These are phyloP conservation scores for Venturia carpophila DNA, from an alignment of 2,329 filamentous ascomycete species.

Conservation along the genomic window DNA sequence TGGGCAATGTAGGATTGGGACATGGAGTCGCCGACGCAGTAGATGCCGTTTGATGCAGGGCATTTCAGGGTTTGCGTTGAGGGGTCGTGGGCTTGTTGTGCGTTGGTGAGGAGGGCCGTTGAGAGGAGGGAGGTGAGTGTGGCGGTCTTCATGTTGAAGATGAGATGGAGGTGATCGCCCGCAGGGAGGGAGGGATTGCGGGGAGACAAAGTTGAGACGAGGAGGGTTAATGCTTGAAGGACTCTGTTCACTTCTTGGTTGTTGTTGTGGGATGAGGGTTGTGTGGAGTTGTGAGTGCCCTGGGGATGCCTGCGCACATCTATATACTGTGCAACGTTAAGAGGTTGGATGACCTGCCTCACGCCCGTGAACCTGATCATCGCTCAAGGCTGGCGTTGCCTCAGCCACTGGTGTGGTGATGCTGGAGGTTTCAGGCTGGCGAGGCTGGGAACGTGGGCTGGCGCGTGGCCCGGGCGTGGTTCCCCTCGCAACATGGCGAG, in stretches of 20 bases:
- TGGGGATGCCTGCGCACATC: neutral
- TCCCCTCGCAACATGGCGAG: neutral
- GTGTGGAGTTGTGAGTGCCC: neutral
- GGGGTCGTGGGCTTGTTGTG: constrained; percentile 29
- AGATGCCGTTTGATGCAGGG: constrained; percentile 34
- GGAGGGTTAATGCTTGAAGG: neutral
- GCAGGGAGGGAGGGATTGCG: neutral
- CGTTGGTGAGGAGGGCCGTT: constrained; percentile 30
- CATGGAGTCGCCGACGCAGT: constrained; percentile 32
- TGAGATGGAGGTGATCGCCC: constrained; percentile 20
- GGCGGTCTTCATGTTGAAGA: constrained; percentile 28
- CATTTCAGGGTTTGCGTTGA: constrained; percentile 22
- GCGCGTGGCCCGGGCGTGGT: neutral
- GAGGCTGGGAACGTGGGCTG: neutral
- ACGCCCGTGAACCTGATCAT: neutral
- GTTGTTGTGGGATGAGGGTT: neutral
- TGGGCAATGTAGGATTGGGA: constrained; percentile 31
- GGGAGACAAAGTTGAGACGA: neutral
- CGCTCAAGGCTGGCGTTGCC: constrained; percentile 23
- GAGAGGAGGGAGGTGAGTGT: constrained; percentile 32
- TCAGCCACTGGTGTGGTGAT: constrained; percentile 31
- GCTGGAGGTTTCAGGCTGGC: neutral
- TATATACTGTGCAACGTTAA: neutral
- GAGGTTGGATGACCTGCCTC: constrained; percentile 2
- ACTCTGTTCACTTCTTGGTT: neutral